Evolutionary conservation across 352 stramenopile species (phyloP).

Genomic region (Globisporangium polare): DNA sequence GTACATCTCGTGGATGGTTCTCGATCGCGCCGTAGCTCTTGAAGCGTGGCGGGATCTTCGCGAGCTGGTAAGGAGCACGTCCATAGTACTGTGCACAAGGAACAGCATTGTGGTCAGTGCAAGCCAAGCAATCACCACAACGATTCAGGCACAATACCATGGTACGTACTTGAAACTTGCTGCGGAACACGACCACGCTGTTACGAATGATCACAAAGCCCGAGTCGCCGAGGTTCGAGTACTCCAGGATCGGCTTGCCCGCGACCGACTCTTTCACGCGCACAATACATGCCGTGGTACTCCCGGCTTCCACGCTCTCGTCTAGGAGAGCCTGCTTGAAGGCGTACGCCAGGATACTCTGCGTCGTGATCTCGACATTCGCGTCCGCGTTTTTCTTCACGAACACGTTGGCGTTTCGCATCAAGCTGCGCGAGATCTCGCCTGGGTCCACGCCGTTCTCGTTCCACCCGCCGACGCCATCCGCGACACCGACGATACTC

Average conservation of each 20-base stretch:
- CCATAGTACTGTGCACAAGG: constrained; percentile 47
- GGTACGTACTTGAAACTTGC: constrained; percentile 55
- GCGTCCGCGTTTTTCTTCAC: constrained; percentile 29
- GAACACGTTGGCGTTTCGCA: constrained; percentile 59
- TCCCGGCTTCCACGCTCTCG: constrained; percentile 70
- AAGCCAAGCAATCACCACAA: neutral
- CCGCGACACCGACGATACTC: constrained; percentile 60
- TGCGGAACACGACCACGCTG: constrained; percentile 60
- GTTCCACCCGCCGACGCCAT: constrained; percentile 79
- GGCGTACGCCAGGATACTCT: constrained; percentile 49
- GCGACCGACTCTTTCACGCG: constrained; percentile 44
- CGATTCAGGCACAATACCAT: neutral
- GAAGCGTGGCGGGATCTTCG: constrained; percentile 71
- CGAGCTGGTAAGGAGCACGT: constrained; percentile 69
- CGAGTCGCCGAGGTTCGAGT: constrained; percentile 77
- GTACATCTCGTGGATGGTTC: constrained; percentile 66
- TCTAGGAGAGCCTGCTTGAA: constrained; percentile 59
- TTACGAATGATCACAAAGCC: constrained; percentile 71
- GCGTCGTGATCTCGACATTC: constrained; percentile 35
- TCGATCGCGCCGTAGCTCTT: constrained; percentile 77
- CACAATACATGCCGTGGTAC: constrained; percentile 75
- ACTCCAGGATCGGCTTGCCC: constrained; percentile 58
- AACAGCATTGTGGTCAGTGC: neutral
- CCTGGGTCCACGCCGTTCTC: constrained; percentile 77
- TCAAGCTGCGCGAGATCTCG: constrained; percentile 71